Base-by-base conservation (phyloP, 2,329 filamentous ascomycete species). In the Aspergillus flavus region DNA sequence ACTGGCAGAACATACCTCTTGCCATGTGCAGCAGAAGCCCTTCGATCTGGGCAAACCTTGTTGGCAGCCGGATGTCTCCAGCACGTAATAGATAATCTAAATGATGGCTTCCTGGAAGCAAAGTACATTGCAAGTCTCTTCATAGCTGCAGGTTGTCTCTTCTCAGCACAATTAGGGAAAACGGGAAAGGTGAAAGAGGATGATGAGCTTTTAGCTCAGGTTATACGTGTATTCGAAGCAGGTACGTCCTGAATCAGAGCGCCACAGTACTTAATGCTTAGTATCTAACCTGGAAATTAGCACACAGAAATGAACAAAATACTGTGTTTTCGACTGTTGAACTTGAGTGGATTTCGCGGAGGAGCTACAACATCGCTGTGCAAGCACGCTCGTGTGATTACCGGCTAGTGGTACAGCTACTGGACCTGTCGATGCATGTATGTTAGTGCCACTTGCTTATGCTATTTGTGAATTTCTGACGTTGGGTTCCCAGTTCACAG, bases 271-370 rank as follows among this genome's bases (percentile, higher is more conserved):
- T n/a, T 59, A 4, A 56, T 6, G 26, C 48, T 32, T n/a, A 68
- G 66, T 12, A 23, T 4, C 1, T 4, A 78, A 79, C 77, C 75
- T 83, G 83, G 21, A 75, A 78, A 2, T 79, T 80, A 48, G 79
- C 82, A 28, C 83, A 76, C 63, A 76, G 74, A 21, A 78, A 71
- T 3, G 66, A 74, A 69, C 46, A 80, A 10, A 75, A 78, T 36
- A 85, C 78, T 65, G 62, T 83, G 1, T 93, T 93, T 71, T 86
- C 84, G 0, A 62, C 83, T 0, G 75, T 82, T 3, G 93, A 97
- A 69, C 81, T 96, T 4, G 85, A 94, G 68, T 96, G 93, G 93
- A 94, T 96, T 73, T 90, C 89, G 43, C 89, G 89, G 66, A 94
- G 91, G 66, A 85, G 90, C 1, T 96, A 96, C 80, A 96, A 95